Evolutionary conservation across 2,329 filamentous ascomycete species (phyloP).

Genomic region (Aphanocladium album): DNA sequence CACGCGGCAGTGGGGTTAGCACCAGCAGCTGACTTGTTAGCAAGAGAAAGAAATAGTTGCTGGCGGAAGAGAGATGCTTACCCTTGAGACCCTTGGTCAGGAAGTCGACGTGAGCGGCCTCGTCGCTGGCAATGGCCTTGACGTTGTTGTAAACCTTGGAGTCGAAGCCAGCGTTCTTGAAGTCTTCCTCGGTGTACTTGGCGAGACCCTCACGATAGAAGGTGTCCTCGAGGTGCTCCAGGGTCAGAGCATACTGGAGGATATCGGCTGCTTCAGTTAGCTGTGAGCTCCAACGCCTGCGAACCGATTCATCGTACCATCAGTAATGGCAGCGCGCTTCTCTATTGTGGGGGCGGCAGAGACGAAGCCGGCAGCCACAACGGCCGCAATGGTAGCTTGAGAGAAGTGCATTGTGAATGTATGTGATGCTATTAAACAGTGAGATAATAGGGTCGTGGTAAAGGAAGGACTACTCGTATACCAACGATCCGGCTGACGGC

Average conservation of each 20-base stretch:
- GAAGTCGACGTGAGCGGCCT: slow-evolving; percentile 42
- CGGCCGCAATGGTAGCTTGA: slow-evolving; percentile 13
- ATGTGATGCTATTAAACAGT: not conserved
- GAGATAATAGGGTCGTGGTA: not conserved
- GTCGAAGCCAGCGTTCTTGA: slow-evolving; percentile 56
- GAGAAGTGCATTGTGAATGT: slow-evolving; percentile 16
- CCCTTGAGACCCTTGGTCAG: slow-evolving; percentile 21
- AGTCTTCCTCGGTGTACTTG: slow-evolving; percentile 60
- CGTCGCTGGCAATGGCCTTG: slow-evolving; percentile 56
- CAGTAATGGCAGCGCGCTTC: slow-evolving; percentile 17
- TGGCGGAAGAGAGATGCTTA: slow-evolving; percentile 27
- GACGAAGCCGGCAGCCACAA: slow-evolving; percentile 14
- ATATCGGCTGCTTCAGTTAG: slow-evolving; percentile 15
- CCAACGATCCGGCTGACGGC: not conserved
- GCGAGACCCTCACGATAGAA: slow-evolving; percentile 70
- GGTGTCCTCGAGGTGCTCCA: slow-evolving; percentile 68
- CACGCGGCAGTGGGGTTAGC: slow-evolving; percentile 63
- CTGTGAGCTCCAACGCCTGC: not conserved
- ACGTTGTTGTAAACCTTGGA: slow-evolving; percentile 54
- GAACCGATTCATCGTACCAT: slow-evolving; percentile 6
- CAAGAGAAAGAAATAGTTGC: not conserved
- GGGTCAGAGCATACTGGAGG: slow-evolving; percentile 51
- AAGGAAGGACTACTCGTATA: too few species aligned
- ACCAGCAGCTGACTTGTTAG: slow-evolving; percentile 56
- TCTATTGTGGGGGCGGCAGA: slow-evolving; percentile 15